Conservation (phyloP, 73 alveolate genomes). For the Breviolum minutum region DNA sequence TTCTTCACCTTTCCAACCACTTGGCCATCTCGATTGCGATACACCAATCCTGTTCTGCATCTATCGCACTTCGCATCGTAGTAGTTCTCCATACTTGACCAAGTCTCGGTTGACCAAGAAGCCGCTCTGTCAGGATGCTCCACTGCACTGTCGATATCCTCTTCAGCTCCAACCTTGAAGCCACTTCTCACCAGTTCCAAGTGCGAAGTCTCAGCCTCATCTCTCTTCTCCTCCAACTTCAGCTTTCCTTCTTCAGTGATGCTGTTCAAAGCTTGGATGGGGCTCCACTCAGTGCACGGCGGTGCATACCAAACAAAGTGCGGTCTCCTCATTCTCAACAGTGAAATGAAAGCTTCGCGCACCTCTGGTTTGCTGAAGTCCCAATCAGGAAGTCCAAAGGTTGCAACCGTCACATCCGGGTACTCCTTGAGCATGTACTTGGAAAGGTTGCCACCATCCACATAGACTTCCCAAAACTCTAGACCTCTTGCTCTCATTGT, state of each 20-base stretch:
- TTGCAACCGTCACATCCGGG: background rate
- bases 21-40: background rate
- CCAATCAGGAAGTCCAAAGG: conserved; percentile 6
- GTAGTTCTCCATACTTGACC: background rate
- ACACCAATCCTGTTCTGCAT: background rate
- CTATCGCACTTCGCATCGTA: background rate
- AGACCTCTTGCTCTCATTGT: background rate
- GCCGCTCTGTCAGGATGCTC: conserved; percentile 14
- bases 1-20: background rate
- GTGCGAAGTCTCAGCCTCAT: background rate
- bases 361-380: background rate
- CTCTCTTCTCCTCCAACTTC: background rate
- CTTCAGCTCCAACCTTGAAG: background rate
- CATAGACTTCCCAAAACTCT: background rate
- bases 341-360: background rate
- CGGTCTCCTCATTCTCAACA: background rate
- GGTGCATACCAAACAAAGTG: background rate
- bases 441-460: background rate
- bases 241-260: background rate
- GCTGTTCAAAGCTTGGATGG: background rate
- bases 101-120: background rate
- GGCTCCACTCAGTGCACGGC: conserved; percentile 16
- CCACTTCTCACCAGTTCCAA: background rate
- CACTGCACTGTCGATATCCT: background rate
- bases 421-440: background rate